Base-by-base conservation (phyloP, 1,284 basidiomycete species). In the Trichosporon inkin region DNA sequence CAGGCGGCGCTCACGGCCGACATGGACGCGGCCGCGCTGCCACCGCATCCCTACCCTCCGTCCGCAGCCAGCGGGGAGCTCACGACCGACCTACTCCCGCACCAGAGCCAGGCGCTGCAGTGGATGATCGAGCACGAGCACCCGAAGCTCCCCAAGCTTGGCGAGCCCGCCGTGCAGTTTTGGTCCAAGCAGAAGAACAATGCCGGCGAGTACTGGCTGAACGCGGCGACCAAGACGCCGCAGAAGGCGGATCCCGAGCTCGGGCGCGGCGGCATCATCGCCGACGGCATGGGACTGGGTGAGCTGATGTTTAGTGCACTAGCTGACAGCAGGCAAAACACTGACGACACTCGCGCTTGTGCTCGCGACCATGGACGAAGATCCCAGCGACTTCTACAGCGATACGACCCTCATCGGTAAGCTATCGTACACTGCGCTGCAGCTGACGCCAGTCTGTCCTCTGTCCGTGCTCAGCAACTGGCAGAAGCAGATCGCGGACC, bases 391-490 rank as follows among this genome's bases (percentile, higher is more conserved):
- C 2, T 82, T 80, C n/a, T 84, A 80, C 69, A 86, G 83, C 40
- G 84, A 83, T 38, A 77, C 84, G 10, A 92, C 89, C 1, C 81
- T 93, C 17, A 87, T 93, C 24, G 88, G 90, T 88, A 70, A 56
- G 82, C 63, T 40, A 16, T 2, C 17, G 1, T n/a, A n/a, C 7
- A n/a, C 54, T 0, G 2, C 6, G 39, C 28, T 41, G 51, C 20
- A 58, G 44, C 53, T 34, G 56, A 56, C 51, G 4, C 22, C 68
- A 92, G 92, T 95, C 37, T 87, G 85, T 17, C 92, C 92, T 1
- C 82, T 94, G 17, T 92, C 90, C 1, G 85, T 95, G 1, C 76
- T 94, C 6, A 90, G 89, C 13, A 95, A 95, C 70, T 95, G 92
- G 92, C 87, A 89, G 70, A 88, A 89, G 68, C 92, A 95, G 74